phyloP scores from a whole-genome alignment of 495 filamentous ascomycete genomes.

The Astrothelium macrocarpum region DNA sequence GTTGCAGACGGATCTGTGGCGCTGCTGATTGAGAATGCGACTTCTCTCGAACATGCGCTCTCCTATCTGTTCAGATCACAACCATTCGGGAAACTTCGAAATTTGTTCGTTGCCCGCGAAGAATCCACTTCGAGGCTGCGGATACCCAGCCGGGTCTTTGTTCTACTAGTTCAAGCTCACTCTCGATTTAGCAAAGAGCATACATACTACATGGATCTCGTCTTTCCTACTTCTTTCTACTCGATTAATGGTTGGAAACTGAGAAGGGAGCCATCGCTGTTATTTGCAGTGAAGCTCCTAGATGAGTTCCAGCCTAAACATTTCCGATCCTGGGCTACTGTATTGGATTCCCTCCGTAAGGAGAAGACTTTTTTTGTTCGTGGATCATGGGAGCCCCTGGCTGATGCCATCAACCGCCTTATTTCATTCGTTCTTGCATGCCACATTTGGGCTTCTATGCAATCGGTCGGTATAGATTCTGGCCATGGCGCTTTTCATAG shows the following conservation, averaged over 20 bases:
- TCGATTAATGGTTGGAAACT: constrained; percentile 7
- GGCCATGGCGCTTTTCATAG: constrained; percentile 22
- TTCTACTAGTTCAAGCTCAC: not conserved
- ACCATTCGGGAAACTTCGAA: not conserved
- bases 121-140: constrained; percentile 14
- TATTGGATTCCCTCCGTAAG: constrained; percentile 12
- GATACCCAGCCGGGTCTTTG: not conserved
- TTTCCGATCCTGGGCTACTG: constrained; percentile 34
- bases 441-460: constrained; percentile 6
- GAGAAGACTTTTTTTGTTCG: not conserved
- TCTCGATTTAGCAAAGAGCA: not conserved
- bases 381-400: not conserved
- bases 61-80: constrained; percentile 29
- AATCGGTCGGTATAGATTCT: constrained; percentile 15
- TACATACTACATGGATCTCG: not conserved
- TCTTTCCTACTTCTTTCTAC: constrained; percentile 2
- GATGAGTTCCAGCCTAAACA: constrained; percentile 26
- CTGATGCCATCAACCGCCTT: not conserved
- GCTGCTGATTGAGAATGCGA: constrained; percentile 39
- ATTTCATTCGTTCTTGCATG: not conserved
- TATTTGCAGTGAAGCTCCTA: constrained; percentile 39
- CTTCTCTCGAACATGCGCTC: constrained; percentile 33
- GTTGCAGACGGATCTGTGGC: constrained; percentile 38
- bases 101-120: not conserved
- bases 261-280: constrained; percentile 25